Percentiles rank a stretch among this genome's conserved stretches.
Evolutionary conservation across 805 yeast genomes (phyloP).

Genomic region (Debaryomyces maramus): DNA sequence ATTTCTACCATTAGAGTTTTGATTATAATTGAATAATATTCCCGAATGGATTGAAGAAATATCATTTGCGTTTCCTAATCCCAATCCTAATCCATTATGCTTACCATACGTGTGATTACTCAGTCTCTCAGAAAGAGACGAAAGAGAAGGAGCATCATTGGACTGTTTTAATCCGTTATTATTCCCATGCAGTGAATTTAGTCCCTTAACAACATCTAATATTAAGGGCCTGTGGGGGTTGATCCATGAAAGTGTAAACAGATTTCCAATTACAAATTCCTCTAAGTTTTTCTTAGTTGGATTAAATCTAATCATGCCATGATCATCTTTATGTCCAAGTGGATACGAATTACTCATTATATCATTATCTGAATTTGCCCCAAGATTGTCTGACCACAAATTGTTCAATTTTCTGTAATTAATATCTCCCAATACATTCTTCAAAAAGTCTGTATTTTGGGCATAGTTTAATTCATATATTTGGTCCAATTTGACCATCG

Average conservation of each 20-base stretch:
- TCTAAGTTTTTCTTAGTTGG: conserved; percentile 21
- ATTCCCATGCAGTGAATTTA: too few relatives aligned
- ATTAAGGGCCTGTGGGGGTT: conserved; percentile 27
- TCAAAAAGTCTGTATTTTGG: conserved; percentile 18
- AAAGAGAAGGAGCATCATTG: background rate
- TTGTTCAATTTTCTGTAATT: conserved; percentile 22
- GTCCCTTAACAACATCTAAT: conserved; percentile 9
- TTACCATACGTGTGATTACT: background rate
- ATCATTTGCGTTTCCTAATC: conserved; percentile 43
- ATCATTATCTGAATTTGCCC: conserved; percentile 4
- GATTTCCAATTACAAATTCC: conserved; percentile 27
- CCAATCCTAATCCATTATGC: conserved; percentile 14
- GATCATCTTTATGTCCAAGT: conserved; percentile 7
- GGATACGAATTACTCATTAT: conserved; percentile 2
- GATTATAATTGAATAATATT: conserved; percentile 16
- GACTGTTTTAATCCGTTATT: background rate
- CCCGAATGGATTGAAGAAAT: conserved; percentile 43
- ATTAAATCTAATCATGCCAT: conserved; percentile 9
- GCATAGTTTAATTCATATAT: conserved; percentile 28
- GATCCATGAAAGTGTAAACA: conserved; percentile 31
- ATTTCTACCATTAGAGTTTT: conserved; percentile 7
- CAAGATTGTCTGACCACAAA: conserved; percentile 30
- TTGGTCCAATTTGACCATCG: conserved; percentile 27
- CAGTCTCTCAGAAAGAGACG: background rate
- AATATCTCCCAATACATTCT: conserved; percentile 23